Base-by-base conservation (phyloP, 805 yeast species). In the Nakazawaea populi region DNA sequence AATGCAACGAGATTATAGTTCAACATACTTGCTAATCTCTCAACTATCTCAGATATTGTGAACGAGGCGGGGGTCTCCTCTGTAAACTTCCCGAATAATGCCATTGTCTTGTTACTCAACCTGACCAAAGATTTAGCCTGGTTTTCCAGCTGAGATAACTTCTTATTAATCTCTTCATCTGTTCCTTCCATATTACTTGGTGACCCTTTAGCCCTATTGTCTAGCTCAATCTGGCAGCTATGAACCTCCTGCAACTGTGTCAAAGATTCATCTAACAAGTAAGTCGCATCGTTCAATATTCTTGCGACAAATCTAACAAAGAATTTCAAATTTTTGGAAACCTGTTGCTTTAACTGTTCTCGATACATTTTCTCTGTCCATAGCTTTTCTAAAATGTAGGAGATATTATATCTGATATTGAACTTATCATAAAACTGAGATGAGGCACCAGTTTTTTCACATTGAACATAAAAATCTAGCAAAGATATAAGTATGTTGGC, bases 371-470 rank as follows among this genome's bases (percentile, higher is more conserved):
- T 84, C 57, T 80, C 80, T 52, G 82, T 77, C 95, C 97, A 94
- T 49, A 94, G 71, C 58, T 83, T 83, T 64, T 89, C 92, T 59
- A 94, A 70, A 35, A 94, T 85, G 44, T 79, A 79, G 0, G 97
- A 86, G 31, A 94, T 88, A 63, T 89, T 85, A 67, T 83, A 92
- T 65, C 99, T 79, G 42, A 89, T 80, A 65, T 89, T 91, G 71
- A 94, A 94, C 68, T 94, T 94, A 66, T 94, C 99, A 66, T 92
- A 92, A 63, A 92, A 94, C 67, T 94, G 98, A 0, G 95, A 83
- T 6, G 92, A 84, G 1, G 97, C 86, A 8, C 99, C 99, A 0
- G 99, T 94, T 61, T 88, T 90, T 65, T 94, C 99, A 47, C 92
- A 91, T 75, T 88, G 89, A 36, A 94, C 96, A 65, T 92, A 94